Evolutionary conservation across 1,139 yeast species (phyloP), one percentile per base, ranked within the genome.

Genomic region (Yamadazyma atmosphaerica): DNA sequence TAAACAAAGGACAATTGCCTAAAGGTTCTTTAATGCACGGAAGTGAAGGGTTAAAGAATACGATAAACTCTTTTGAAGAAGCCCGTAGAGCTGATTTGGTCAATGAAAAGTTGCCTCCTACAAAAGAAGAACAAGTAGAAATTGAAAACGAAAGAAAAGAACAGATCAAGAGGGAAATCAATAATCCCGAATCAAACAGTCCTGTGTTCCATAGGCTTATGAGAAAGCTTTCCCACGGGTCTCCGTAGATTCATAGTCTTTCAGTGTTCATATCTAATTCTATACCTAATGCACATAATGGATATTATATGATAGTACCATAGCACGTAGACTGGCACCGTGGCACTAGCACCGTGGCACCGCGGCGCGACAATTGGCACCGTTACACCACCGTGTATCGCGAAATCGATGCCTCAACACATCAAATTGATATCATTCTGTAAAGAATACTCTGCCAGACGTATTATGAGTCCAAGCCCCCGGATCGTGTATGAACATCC

Each of bases 51-150:
- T 74, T 92, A 51, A 75, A 81, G 47, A 74, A 73, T 38, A 85
- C 88, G 11, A 75, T 92, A 38, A 65, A 72, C 24, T 72, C 86
- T 10, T 92, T 92, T 55, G 96, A 88, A 55, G 95, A 85, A 39
- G 98, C 97, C 1, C 74, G 83, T 47, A 65, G 67, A 49, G 94
- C 92, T 3, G 98, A 92, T 65, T 61, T 86, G 51, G 74, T 72
- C 31, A 92, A 92, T 60, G 98, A 92, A 64, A 85, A 87, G 29
- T 61, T 92, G 54, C 98, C 98, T 3, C 98, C 98, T n/a, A 60
- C 81, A 3, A 62, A 68, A 6, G 86, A 79, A 41, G 86, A 84
- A 51, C 58, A 74, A 28, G 65, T 65, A 32, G 63, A 61, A 45
- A 59, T 62, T 33, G 79, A 79, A 44, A 65, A 68, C 40, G 73